Base-by-base conservation (phyloP, 768 basidiomycete genomes). In the Mycena polygramma region DNA sequence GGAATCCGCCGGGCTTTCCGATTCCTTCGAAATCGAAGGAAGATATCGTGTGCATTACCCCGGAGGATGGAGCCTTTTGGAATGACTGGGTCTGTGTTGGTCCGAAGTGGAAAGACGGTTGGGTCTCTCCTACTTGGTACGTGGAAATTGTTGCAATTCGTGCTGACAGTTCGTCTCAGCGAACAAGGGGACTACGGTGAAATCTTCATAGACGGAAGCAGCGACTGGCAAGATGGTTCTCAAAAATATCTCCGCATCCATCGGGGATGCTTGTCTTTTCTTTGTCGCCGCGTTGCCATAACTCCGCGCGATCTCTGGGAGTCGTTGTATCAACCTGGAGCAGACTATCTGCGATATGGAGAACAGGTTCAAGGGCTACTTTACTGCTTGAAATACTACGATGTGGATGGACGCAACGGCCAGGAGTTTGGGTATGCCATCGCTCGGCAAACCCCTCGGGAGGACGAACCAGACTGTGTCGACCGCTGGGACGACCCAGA, bases 61-160 rank as follows among this genome's bases (percentile, higher is more conserved):
- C 53, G 10, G 69, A 70, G 54, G 72, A 73, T 51, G 69, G 72
- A 11, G 9, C 22, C 26, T 73, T 66, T 55, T 73, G 68, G 69
- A 17, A 24, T 9, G 72, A 73, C 41, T 73, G 62, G 57, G 64
- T 73, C 14, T 71, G 63, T 43, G 72, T 73, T n/a, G 61, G 58
- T 49, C 57, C 55, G 22, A 53, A 30, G 13, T 72, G 71, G 71
- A 26, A 63, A 49, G 49, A 22, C 7, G 57, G 51, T 41, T 70
- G 54, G 57, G 63, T 73, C 11, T 73, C 72, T 63, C 67, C 71
- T 22, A 52, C n/a, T 15, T 68, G 68, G 71, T 72, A 53, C 17
- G n/a, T 57, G 24, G 22, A 1, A 17, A 10, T 26, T 39, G 17
- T 37, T 51, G 37, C 13, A 2, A 43, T 55, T n/a, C 19, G 20